Base-by-base conservation (phyloP, 257 asterid genomes). In the Solanum pennellii region DNA sequence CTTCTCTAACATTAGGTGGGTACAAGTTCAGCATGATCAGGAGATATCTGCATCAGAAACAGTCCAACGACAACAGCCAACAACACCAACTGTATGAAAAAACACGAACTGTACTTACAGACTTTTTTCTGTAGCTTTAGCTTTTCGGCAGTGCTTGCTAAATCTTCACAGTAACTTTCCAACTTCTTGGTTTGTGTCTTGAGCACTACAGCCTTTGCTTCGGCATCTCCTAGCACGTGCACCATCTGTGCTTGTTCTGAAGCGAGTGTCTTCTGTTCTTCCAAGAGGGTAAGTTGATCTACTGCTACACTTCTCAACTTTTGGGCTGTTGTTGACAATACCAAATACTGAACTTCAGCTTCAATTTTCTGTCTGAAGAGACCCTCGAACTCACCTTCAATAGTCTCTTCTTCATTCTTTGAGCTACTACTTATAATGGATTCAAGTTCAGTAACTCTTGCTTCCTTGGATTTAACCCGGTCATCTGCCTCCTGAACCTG, bases 261-360 rank as follows among this genome's bases (percentile, higher is more conserved):
- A 88, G 89, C 92, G 82, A 90, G 60, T 77, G 89, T 89, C 89
- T 89, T 92, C 69, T 87, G 93, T 27, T 91, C 93, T 92, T 93
- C 93, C 89, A 94, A 82, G 49, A 91, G 85, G 37, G 90, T 87
- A 35, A 88, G 89, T 84, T 95, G 95, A 91, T 92, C 92, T 21
- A 62, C 90, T 33, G 89, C 90, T 42, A 92, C 90, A 87, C 83
- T 91, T 77, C 89, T 89, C 90, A 92, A 88, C 45, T 89, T 87
- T 33, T 92, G 97, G 77, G 91, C 89, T 16, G 89, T 89, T 84
- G 90, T 85, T 86, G 95, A 90, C 84, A 94, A 86, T 20, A 88
- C 90, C 88, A 97, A 83, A 88, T 83, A 89, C 91, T 93, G 93
- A 44, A 97, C 95, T 88, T 94, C 98, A 13, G 94, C 93, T 94